These are phyloP conservation scores for Iris macrosiphon DNA, from an alignment of 106 monocot species.

Conservation along the genomic window DNA sequence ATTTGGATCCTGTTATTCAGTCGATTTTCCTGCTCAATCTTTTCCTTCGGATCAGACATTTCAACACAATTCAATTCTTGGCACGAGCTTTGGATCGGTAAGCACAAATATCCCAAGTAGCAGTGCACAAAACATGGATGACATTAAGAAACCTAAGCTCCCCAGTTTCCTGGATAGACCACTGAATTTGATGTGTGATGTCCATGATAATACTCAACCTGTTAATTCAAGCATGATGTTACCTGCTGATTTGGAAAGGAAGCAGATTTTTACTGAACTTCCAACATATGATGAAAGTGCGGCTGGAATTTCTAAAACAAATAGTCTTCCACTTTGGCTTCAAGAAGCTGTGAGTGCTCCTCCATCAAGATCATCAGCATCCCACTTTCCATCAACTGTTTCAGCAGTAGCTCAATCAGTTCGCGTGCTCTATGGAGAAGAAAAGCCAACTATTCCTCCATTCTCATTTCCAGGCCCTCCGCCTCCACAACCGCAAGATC, in stretches of 20 bases:
- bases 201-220: slow-evolving; percentile 22
- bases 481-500: slow-evolving; percentile 63
- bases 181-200: slow-evolving; percentile 21
- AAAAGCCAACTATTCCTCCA: slow-evolving; percentile 56
- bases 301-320: slow-evolving; percentile 34
- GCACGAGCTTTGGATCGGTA: slow-evolving; percentile 14
- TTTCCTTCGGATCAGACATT: slow-evolving; percentile 12
- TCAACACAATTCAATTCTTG: slow-evolving; percentile 1
- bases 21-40: not conserved
- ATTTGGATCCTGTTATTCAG: slow-evolving; percentile 6
- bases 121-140: slow-evolving; percentile 13
- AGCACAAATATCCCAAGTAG: slow-evolving; percentile 14
- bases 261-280: slow-evolving; percentile 5
- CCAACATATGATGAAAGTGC: slow-evolving; percentile 11
- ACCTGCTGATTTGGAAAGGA: slow-evolving; percentile 20
- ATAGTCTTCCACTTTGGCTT: slow-evolving; percentile 95
- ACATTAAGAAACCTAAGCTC: slow-evolving; percentile 18
- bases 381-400: slow-evolving; percentile 53
- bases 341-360: slow-evolving; percentile 64
- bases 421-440: slow-evolving; percentile 63
- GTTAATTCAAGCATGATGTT: slow-evolving; percentile 6
- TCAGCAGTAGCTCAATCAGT: slow-evolving; percentile 76
- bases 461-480: slow-evolving; percentile 52
- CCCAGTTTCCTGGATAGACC: slow-evolving; percentile 36
- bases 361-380: slow-evolving; percentile 25